A percentile compares a stretch with the other conserved stretches of the same genome.
Conservation (phyloP, 2,329 filamentous ascomycete species). For the Tolypocladium capitatum region DNA sequence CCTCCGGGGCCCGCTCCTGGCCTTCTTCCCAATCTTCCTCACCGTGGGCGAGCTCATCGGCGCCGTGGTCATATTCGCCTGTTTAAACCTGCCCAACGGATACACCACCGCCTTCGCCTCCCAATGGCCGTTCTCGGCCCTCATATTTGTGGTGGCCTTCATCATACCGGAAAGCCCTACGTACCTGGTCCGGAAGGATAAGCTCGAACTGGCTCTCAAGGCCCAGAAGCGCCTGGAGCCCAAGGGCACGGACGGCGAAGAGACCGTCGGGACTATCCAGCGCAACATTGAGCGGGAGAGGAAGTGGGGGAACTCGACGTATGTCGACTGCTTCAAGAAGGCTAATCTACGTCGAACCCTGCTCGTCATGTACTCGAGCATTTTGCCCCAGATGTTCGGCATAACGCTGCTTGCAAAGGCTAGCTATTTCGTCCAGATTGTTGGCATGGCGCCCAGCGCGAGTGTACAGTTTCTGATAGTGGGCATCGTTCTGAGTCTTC, state of each 20-base stretch:
- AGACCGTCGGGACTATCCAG: slow-evolving; percentile 29
- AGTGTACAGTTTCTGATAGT: too few relatives aligned
- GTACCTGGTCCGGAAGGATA: slow-evolving; percentile 29
- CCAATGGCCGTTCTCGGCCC: slow-evolving; percentile 28
- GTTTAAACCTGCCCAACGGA: slow-evolving; percentile 15
- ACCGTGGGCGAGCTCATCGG: slow-evolving; percentile 35
- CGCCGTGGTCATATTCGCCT: slow-evolving; percentile 21
- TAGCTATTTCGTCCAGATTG: too few relatives aligned
- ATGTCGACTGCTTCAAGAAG: slow-evolving; percentile 29
- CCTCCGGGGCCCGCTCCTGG: slow-evolving; percentile 32
- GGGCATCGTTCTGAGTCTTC: too few relatives aligned
- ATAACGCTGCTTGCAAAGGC: too few relatives aligned
- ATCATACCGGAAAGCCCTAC: slow-evolving; percentile 40
- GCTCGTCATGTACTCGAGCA: slow-evolving; percentile 28
- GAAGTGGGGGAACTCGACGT: slow-evolving; percentile 17
- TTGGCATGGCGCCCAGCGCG: too few relatives aligned
- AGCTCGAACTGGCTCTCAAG: slow-evolving; percentile 24
- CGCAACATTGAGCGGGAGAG: slow-evolving; percentile 31
- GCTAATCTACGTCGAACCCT: slow-evolving; percentile 27
- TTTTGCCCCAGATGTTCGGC: too few relatives aligned
- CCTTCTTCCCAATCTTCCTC: slow-evolving; percentile 35
- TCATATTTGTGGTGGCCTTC: slow-evolving; percentile 27
- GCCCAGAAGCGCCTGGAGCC: too few relatives aligned
- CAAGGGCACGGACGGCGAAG: slow-evolving; percentile 20
- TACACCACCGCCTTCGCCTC: slow-evolving; percentile 28